Base-by-base conservation (phyloP, 805 yeast species). In the Wickerhamomyces rabaulensis region DNA sequence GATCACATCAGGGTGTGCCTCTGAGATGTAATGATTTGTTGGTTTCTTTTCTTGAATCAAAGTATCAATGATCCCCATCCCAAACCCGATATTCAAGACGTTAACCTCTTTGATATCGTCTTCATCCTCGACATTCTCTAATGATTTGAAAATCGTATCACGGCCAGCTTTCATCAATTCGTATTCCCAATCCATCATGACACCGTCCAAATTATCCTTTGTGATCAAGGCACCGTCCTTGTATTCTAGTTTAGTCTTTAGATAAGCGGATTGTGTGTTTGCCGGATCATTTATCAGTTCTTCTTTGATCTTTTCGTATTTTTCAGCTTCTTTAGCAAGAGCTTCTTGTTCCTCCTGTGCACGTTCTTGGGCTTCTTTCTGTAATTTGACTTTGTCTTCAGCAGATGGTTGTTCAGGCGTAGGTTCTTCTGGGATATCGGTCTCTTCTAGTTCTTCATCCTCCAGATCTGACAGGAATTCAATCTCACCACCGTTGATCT, bases 121-220 rank as follows among this genome's bases (percentile, higher is more conserved):
- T 9, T 57, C 57, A 2, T 36, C 38, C 5, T 17, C 25, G 9
- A 54, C 45, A 57, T 55, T 67, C 8, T 57, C 62, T 12, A 67
- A 56, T 1, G 78, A 70, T 41, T 70, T 70, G 61, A 84, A 82
- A n/a, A 92, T 62, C 0, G 92, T 69, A 29, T 85, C 81, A 46
- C 95, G 84, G 1, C 95, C 95, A 15, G 82, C 72, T 44, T 74
- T 70, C 98, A 91, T 91, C 46, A 91, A 71, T 19, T 80, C 78
- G 5, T 80, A 74, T 62, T 91, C 98, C 98, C 98, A 91, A 55
- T 84, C 85, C 98, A 91, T 91, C 98, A 91, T 91, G 3, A 91
- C 97, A 16, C 97, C 98, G 58, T 91, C 97, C 41, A 76, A 72
- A 43, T 83, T 70, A 21, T 79, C 83, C 49, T 79, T 73, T 1